phyloP scores from a whole-genome alignment of 73 alveolate species.

The Paraurostyla sp. region DNA sequence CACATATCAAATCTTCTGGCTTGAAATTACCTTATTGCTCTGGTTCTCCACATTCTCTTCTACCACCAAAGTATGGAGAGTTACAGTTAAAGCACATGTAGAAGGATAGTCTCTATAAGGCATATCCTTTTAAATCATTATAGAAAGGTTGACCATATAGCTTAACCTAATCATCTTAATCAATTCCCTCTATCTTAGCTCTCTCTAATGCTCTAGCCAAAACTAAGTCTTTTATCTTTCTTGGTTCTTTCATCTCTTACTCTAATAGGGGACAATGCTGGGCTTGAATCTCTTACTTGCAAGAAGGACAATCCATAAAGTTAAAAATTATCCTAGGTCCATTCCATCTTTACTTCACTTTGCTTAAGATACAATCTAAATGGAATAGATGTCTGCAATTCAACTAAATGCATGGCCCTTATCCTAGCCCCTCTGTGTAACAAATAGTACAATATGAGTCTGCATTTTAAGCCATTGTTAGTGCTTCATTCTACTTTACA shows the following conservation, averaged over 20 bases:
- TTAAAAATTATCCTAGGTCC: not conserved
- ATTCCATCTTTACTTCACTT: constrained; percentile 45
- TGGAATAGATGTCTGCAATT: constrained; percentile 74
- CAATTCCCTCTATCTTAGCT: constrained; percentile 77
- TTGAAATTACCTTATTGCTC: constrained; percentile 71
- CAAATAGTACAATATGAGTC: constrained; percentile 71
- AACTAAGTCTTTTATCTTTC: constrained; percentile 59
- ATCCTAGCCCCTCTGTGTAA: constrained; percentile 29
- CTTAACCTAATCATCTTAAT: constrained; percentile 73
- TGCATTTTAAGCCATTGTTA: constrained; percentile 64
- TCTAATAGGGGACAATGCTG: not conserved
- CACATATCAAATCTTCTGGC: constrained; percentile 83
- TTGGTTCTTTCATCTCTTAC: constrained; percentile 51
- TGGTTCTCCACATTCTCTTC: constrained; percentile 83
- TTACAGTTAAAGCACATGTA: constrained; percentile 83
- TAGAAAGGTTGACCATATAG: constrained; percentile 61
- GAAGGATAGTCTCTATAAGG: constrained; percentile 81
- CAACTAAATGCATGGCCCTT: constrained; percentile 57
- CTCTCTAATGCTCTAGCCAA: constrained; percentile 74
- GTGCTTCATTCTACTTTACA: constrained; percentile 20
- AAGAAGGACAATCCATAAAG: not conserved
- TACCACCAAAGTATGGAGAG: constrained; percentile 91
- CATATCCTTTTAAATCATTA: constrained; percentile 74
- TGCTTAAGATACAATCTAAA: constrained; percentile 54
- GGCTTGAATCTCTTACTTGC: not conserved